phyloP scores from a whole-genome alignment of 495 filamentous ascomycete genomes.

The Daldinia vernicosa region DNA sequence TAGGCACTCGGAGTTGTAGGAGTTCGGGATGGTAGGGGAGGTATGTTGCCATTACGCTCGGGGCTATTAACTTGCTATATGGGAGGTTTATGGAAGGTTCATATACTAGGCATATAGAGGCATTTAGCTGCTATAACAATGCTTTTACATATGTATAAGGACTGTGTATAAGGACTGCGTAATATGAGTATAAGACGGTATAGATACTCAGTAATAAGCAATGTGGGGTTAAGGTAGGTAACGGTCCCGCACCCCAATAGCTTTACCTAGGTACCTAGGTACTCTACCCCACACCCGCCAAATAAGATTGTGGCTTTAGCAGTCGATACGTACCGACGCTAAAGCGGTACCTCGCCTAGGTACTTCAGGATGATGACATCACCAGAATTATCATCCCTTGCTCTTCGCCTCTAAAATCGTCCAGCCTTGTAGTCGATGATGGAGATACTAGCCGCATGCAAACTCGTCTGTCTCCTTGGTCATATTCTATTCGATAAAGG shows the following conservation, averaged over 20 bases:
- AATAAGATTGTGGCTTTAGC: slow-evolving; percentile 25
- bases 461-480: background rate
- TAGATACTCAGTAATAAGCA: background rate
- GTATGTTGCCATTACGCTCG: background rate
- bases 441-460: slow-evolving; percentile 32
- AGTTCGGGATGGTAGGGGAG: background rate
- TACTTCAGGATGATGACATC: slow-evolving; percentile 34
- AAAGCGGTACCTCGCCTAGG: slow-evolving; percentile 2
- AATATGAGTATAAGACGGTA: background rate
- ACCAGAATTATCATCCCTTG: slow-evolving; percentile 26
- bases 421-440: slow-evolving; percentile 27
- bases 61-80: background rate
- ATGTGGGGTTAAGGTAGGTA: background rate
- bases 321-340: slow-evolving; percentile 20
- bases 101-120: background rate
- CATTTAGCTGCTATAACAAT: no score
- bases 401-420: slow-evolving; percentile 11
- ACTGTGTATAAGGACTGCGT: background rate
- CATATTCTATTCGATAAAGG: slow-evolving; percentile 16
- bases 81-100: background rate
- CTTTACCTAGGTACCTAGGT: no score
- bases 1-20: background rate
- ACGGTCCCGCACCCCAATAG: background rate
- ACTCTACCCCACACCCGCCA: slow-evolving; percentile 5
- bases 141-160: no score